Evolutionary conservation across 2,329 filamentous ascomycete genomes (phyloP).

Genomic region (Tolypocladium paradoxum): DNA sequence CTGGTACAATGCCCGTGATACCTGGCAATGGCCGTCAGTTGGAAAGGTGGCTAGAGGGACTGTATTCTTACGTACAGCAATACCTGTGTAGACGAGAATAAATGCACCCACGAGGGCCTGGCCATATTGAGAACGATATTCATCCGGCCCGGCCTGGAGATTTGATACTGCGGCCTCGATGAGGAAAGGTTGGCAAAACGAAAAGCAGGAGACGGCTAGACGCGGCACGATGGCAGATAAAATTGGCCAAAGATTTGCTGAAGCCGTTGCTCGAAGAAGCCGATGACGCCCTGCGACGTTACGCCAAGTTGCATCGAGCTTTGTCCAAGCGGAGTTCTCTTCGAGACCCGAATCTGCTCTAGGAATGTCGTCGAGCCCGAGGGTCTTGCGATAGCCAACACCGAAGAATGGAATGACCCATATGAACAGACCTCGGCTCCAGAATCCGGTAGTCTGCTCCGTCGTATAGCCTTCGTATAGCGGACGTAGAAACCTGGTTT

Average conservation of each 20-base stretch:
- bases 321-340: not conserved
- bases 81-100: not conserved
- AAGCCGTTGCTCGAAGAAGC: not conserved
- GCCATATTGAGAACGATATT: not conserved
- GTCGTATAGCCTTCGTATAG: not conserved
- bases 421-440: not conserved
- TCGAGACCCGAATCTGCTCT: not conserved
- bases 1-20: not conserved
- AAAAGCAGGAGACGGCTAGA: not conserved
- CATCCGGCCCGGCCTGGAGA: not conserved
- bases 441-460: not conserved
- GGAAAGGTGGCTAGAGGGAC: too few species aligned
- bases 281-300: not conserved
- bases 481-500: not conserved
- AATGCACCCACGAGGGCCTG: not conserved
- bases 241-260: not conserved
- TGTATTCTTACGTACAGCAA: not conserved
- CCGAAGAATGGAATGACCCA: not conserved
- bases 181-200: not conserved
- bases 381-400: not conserved
- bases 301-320: not conserved
- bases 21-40: not conserved
- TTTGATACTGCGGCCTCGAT: not conserved
- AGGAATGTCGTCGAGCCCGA: not conserved
- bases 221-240: not conserved